Percentiles rank a stretch among this genome's conserved stretches.
Evolutionary conservation across 441 rosid species (phyloP).

Genomic region (Croton laevigatus): DNA sequence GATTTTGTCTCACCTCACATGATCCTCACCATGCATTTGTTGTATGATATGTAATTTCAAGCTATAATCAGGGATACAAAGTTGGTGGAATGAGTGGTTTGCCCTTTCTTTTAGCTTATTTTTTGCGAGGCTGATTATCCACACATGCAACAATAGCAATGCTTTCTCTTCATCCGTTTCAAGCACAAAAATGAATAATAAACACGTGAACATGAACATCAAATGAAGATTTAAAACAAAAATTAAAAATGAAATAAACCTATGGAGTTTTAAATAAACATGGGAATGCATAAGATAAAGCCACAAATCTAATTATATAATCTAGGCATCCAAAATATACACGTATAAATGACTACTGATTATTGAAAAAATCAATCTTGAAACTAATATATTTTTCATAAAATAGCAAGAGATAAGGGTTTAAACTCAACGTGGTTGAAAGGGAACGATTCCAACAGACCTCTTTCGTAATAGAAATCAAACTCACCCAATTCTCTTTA

Average conservation of each 20-base stretch:
- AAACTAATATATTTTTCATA: neutral
- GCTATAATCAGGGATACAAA: no score
- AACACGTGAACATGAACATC: neutral
- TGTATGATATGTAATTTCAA: no score
- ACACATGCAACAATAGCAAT: slow-evolving; percentile 62
- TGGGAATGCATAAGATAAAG: neutral
- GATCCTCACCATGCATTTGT: no score
- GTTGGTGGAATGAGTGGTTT: slow-evolving; percentile 69
- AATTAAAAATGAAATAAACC: no score
- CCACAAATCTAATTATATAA: no score
- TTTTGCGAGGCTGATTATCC: slow-evolving; percentile 43
- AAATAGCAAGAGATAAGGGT: neutral
- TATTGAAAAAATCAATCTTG: no score
- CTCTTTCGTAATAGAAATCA: slow-evolving; percentile 50
- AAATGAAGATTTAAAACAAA: neutral
- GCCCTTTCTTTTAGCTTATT: slow-evolving; percentile 54
- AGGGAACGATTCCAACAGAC: slow-evolving; percentile 86
- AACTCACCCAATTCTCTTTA: slow-evolving; percentile 46
- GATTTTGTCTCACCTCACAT: no score
- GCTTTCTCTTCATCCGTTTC: slow-evolving; percentile 77
- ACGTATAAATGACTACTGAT: no score
- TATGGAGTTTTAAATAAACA: no score
- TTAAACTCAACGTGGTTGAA: slow-evolving; percentile 58
- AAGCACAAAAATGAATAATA: slow-evolving; percentile 26
- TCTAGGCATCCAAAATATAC: no score